A percentile compares a stretch with the other conserved stretches of the same genome.
Conservation (phyloP, 2,329 filamentous ascomycete species). For the Teratosphaeria zuluensis region DNA sequence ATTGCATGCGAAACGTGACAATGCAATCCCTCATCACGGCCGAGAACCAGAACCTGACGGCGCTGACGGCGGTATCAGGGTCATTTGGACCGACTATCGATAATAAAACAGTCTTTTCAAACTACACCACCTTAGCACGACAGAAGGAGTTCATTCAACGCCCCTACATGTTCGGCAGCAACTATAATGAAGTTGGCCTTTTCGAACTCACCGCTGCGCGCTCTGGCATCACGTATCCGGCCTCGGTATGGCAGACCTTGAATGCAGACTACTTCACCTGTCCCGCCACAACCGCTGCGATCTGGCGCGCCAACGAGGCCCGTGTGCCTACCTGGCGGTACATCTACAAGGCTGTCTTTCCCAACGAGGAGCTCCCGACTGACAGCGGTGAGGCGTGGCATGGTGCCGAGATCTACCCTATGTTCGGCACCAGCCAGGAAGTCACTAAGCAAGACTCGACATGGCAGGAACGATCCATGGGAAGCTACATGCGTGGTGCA, state of each 20-base stretch:
- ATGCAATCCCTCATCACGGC: background rate
- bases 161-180: slow-evolving; percentile 36
- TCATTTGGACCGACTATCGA: slow-evolving; percentile 14
- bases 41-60: background rate
- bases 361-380: background rate
- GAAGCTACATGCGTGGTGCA: slow-evolving; percentile 12
- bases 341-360: background rate
- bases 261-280: slow-evolving; percentile 8
- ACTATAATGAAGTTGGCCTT: slow-evolving; percentile 36
- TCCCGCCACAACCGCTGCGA: background rate
- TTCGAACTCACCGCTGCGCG: slow-evolving; percentile 35
- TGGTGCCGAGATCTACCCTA: background rate
- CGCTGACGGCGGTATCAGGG: background rate
- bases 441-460: background rate
- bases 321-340: background rate
- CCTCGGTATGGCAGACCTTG: background rate
- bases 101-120: slow-evolving; percentile 11
- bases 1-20: slow-evolving; percentile 8
- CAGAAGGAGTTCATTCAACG: slow-evolving; percentile 26
- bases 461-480: background rate
- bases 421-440: background rate
- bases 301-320: background rate
- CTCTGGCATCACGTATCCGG: background rate
- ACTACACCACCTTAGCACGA: slow-evolving; percentile 7
- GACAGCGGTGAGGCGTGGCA: background rate